These are phyloP conservation scores for Ambrosia trifida DNA, from an alignment of 129 eudicot genomes.

Conservation along the genomic window DNA sequence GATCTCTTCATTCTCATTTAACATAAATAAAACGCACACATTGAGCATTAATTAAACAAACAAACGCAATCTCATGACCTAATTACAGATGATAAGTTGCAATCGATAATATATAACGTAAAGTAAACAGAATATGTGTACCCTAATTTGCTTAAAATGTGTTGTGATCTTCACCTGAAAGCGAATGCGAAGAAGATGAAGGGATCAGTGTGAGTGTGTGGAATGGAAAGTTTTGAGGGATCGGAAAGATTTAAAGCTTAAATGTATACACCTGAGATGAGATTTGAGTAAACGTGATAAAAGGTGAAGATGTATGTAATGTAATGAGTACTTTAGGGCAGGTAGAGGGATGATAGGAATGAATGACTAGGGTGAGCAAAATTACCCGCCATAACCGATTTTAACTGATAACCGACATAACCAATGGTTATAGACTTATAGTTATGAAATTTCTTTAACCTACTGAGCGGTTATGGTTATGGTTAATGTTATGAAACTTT, in stretches of 20 bases:
- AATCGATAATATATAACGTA: constrained; percentile 17
- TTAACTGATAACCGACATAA: too few relatives aligned
- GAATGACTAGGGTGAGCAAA: too few relatives aligned
- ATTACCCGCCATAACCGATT: too few relatives aligned
- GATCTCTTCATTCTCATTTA: constrained; percentile 71
- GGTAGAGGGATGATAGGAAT: not conserved
- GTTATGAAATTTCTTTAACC: too few relatives aligned
- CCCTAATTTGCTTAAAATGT: constrained; percentile 17
- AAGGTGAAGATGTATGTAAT: constrained; percentile 16
- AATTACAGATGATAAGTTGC: constrained; percentile 27
- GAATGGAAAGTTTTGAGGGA: constrained; percentile 16
- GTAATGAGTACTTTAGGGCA: not conserved
- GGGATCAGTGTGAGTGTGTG: constrained; percentile 12
- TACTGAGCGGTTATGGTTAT: too few relatives aligned
- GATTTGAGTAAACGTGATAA: constrained; percentile 27
- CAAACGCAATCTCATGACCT: constrained; percentile 14
- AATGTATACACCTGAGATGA: constrained; percentile 13
- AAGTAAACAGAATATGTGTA: not conserved
- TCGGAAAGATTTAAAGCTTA: constrained; percentile 20
- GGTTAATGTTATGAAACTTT: too few relatives aligned
- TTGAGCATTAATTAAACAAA: constrained; percentile 22
- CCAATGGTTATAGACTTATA: too few relatives aligned
- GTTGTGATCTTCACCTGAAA: constrained; percentile 16
- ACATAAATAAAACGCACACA: constrained; percentile 17
- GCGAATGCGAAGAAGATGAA: constrained; percentile 19